Evolutionary conservation across 1,284 basidiomycete genomes (phyloP).

Genomic region (Cryptococcus sp.): DNA sequence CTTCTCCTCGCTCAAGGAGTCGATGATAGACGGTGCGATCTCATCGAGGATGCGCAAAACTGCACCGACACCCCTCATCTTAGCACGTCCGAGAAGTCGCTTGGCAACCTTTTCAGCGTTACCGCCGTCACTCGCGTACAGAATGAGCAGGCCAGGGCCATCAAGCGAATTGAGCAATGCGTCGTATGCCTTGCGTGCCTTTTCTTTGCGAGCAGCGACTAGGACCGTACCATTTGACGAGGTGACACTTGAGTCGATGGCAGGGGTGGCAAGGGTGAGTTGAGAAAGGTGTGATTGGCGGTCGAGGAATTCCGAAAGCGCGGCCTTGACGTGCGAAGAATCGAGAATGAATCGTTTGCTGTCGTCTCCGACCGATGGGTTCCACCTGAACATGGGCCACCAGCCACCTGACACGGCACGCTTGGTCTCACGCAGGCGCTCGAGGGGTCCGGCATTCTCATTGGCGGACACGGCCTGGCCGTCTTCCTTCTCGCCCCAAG

Average conservation of each 20-base stretch:
- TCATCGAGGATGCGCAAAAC: slow-evolving; percentile 71
- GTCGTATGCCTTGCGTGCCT: slow-evolving; percentile 83
- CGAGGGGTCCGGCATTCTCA: slow-evolving; percentile 71
- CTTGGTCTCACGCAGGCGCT: slow-evolving; percentile 95
- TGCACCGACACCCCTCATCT: slow-evolving; percentile 78
- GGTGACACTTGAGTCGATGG: slow-evolving; percentile 80
- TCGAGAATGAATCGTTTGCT: slow-evolving; percentile 80
- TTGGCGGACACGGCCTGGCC: slow-evolving; percentile 29
- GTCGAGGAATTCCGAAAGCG: slow-evolving; percentile 93
- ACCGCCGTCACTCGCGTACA: slow-evolving; percentile 94
- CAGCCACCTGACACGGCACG: slow-evolving; percentile 93
- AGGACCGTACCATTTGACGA: slow-evolving; percentile 80
- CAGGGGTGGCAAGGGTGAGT: slow-evolving; percentile 74
- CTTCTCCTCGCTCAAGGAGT: slow-evolving; percentile 63
- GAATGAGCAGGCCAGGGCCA: slow-evolving; percentile 81
- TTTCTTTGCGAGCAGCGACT: slow-evolving; percentile 77
- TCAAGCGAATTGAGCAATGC: slow-evolving; percentile 82
- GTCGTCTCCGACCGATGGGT: slow-evolving; percentile 82
- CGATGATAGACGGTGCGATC: slow-evolving; percentile 61
- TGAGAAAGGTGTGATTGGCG: slow-evolving; percentile 94
- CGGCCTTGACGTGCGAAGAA: slow-evolving; percentile 90
- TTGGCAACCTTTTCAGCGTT: slow-evolving; percentile 95
- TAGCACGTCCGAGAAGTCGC: slow-evolving; percentile 77
- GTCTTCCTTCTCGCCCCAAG: slow-evolving; percentile 69
- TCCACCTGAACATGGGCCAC: slow-evolving; percentile 99